Conservation (phyloP, 2,329 filamentous ascomycete species). For the Scedosporium dehoogii region DNA sequence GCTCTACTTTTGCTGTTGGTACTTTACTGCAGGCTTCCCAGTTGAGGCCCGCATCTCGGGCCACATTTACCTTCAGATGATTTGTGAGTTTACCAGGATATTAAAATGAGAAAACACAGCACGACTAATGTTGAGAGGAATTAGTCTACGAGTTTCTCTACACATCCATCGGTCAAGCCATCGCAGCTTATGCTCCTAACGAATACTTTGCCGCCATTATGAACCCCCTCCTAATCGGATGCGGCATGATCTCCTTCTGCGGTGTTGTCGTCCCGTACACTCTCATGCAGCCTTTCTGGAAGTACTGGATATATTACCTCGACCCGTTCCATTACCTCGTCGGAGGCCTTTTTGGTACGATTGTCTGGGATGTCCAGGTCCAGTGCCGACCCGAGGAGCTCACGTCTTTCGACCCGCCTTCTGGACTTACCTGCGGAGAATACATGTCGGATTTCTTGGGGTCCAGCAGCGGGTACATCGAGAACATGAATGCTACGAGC, state of each 20-base stretch:
- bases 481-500: not conserved
- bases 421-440: constrained; percentile 29
- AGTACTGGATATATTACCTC: constrained; percentile 21
- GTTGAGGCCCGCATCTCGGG: constrained; percentile 31
- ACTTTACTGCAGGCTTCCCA: constrained; percentile 27
- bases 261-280: constrained; percentile 27
- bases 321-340: constrained; percentile 8
- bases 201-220: constrained; percentile 36
- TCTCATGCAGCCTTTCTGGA: constrained; percentile 27
- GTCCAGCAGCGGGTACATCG: not conserved
- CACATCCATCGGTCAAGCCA: constrained; percentile 29
- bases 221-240: constrained; percentile 33
- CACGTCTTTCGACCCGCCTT: constrained; percentile 11
- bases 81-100: constrained; percentile 23
- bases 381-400: constrained; percentile 1
- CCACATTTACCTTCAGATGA: constrained; percentile 35
- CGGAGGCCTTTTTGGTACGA: not conserved
- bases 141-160: constrained; percentile 30
- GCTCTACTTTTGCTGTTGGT: constrained; percentile 45
- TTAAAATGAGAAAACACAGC: not conserved
- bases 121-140: constrained; percentile 14
- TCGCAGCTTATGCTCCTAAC: constrained; percentile 39
- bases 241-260: constrained; percentile 26
- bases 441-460: not conserved
- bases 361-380: not conserved